Conservation (phyloP, 768 basidiomycete species). For the Atractiella rhizophila region DNA sequence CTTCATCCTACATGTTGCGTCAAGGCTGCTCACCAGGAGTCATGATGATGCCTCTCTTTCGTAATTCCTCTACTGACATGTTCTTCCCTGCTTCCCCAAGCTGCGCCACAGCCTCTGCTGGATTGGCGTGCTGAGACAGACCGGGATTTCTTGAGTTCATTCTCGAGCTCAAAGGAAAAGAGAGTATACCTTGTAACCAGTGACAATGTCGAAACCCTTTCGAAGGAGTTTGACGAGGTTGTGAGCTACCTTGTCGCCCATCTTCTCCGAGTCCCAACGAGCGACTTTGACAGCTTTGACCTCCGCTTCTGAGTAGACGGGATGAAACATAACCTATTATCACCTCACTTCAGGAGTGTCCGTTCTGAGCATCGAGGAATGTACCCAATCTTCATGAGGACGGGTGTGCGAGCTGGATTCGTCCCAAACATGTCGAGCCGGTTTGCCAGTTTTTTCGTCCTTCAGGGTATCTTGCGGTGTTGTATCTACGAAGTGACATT, state of each 20-base stretch:
- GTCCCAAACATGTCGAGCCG: too few relatives aligned
- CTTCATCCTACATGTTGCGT: background rate
- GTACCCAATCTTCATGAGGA: too few relatives aligned
- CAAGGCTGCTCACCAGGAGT: background rate
- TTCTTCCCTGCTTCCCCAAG: slow-evolving; percentile 8
- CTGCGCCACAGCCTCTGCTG: slow-evolving; percentile 1
- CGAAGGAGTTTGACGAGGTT: slow-evolving; percentile 36
- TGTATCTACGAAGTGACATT: too few relatives aligned
- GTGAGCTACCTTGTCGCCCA: slow-evolving; percentile 48
- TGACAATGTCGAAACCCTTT: slow-evolving; percentile 53
- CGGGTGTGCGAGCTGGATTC: too few relatives aligned
- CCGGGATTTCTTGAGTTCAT: background rate
- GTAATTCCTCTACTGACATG: slow-evolving; percentile 34
- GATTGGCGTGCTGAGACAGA: slow-evolving; percentile 5
- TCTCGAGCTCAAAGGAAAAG: background rate
- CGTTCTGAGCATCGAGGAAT: too few relatives aligned
- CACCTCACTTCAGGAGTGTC: too few relatives aligned
- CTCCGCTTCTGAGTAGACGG: slow-evolving; percentile 18
- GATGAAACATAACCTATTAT: too few relatives aligned
- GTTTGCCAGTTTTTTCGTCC: too few relatives aligned
- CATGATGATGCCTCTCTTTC: slow-evolving; percentile 47
- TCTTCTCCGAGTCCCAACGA: slow-evolving; percentile 35
- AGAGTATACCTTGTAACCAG: slow-evolving; percentile 52
- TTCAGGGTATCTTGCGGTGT: too few relatives aligned
- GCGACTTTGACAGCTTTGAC: slow-evolving; percentile 34